Base-by-base conservation (phyloP, 2,329 filamentous ascomycete species). In the Dothistroma septosporum region DNA sequence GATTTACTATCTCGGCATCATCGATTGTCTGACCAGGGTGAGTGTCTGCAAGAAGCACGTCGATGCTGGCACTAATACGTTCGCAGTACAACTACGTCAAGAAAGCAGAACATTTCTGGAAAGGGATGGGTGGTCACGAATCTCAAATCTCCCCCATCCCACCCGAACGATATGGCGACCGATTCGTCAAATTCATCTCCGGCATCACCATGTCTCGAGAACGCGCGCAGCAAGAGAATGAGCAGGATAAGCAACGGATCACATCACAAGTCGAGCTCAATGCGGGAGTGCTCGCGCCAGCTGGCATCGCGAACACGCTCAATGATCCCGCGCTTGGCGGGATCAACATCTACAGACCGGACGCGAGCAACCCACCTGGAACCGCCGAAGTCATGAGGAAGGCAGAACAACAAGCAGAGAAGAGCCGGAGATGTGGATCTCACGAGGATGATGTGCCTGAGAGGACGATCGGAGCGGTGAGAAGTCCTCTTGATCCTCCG, bases 1-100 rank as follows among this genome's bases (percentile, higher is more conserved):
- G 76, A 92, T 99, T 47, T 99, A 99, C 76, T 99, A 99, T 74
- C 85, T 99, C 8, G 95, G 94, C 37, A 95, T 99, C 69, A 99
- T 99, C 75, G 94, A 99, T 77, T 99, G 94, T 76, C 81, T 99
- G 70, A 99, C 94, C 69, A 91, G 97, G 75, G 92, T 96, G 83
- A 85, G 90, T 28, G 24, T 28, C 24, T 28, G 24, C 6, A 28
- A 28, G 24, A 2, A 28, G 24, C 24, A 6, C 24, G 24, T 28
- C 6, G 24, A 28, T 28, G 24, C 16, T 10, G 12, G 6, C n/a
- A 48, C 55, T 61, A 24, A 60, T 47, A 33, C 52, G 9, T 28
- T 4, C 54, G 28, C 69, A 96, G 91, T 99, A 97, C 75, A 92
- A 92, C 67, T 86, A 92, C 66, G 85, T 96, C 76, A 99, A 99